Evolutionary conservation across 495 filamentous ascomycete species (phyloP), one percentile per base, ranked within the genome.

Genomic region (Penicillium samsonianum): DNA sequence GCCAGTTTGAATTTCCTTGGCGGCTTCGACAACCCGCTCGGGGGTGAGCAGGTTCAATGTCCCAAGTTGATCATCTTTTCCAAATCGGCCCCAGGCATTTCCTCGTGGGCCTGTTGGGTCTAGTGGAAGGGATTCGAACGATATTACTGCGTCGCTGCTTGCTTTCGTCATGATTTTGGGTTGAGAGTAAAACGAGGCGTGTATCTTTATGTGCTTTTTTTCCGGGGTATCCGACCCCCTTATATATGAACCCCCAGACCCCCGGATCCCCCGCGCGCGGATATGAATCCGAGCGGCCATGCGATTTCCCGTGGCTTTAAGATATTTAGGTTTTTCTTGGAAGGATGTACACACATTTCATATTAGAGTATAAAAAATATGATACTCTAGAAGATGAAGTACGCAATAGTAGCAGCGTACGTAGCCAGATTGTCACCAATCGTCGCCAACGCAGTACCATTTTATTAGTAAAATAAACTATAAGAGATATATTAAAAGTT

Each of bases 41-140:
- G 76, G 75, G 0, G 78, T 84, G 16, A 84, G 71, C 12, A 78
- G 64, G 49, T 84, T 84, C 37, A 85, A 67, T 38, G 74, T 78
- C 7, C 82, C 82, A 4, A 84, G 69, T 43, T 78, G 64, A 57
- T 83, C 80, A 40, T 72, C 58, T 7, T 63, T 55, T 25, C 80
- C 80, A 55, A 74, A 83, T 14, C 78, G 67, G 37, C 79, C 79
- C 81, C 80, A 84, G 10, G 80, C 78, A 52, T 79, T 79, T n/a
- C 78, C 77, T 23, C 58, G 70, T 1, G 80, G 80, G 35, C 76
- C 80, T 14, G 41, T 60, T 14, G 71, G 68, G 55, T 77, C 67
- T n/a, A 84, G 73, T 1, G 81, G 80, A 5, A 83, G 73, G 11
- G 72, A 58, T 26, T 72, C 65, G 62, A 83, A 83, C 0, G 63